phyloP scores from a whole-genome alignment of 768 basidiomycete genomes.

The Leccinum subgranulosum region DNA sequence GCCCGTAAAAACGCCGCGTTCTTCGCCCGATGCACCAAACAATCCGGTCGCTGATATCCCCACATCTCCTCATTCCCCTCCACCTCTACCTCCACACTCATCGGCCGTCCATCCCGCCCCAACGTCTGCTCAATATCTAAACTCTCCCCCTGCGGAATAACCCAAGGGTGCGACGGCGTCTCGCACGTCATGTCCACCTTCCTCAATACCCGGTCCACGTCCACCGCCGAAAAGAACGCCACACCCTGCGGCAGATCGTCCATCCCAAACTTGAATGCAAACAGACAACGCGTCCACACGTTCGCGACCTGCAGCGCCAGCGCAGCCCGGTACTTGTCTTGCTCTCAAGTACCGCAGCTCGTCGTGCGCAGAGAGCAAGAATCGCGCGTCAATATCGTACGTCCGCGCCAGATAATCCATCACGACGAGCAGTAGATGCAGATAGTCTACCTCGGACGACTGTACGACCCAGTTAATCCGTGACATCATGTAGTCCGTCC shows the following conservation, averaged over 20 bases:
- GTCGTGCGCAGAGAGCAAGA: constrained; percentile 97
- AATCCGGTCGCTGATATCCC: constrained; percentile 43
- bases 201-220: constrained; percentile 84
- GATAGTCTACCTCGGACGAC: constrained; percentile 94
- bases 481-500: constrained; percentile 85
- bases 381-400: constrained; percentile 86
- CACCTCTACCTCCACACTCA: constrained; percentile 32
- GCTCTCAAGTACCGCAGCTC: constrained; percentile 91
- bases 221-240: constrained; percentile 94
- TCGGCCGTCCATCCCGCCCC: constrained; percentile 51
- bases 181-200: constrained; percentile 94
- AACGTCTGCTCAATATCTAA: constrained; percentile 40
- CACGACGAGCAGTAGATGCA: constrained; percentile 92
- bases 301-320: constrained; percentile 94
- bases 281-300: constrained; percentile 89
- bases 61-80: background rate
- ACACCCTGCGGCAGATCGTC: constrained; percentile 91
- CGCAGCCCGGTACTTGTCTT: constrained; percentile 86
- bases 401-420: constrained; percentile 85
- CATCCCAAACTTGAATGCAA: constrained; percentile 92
- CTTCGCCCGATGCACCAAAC: constrained; percentile 60
- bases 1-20: constrained; percentile 39
- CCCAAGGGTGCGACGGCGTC: constrained; percentile 84
- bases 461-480: constrained; percentile 99
- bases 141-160: constrained; percentile 67